Evolutionary conservation across 2,329 filamentous ascomycete species (phyloP).

Genomic region (Trichoderma citrinoviride): DNA sequence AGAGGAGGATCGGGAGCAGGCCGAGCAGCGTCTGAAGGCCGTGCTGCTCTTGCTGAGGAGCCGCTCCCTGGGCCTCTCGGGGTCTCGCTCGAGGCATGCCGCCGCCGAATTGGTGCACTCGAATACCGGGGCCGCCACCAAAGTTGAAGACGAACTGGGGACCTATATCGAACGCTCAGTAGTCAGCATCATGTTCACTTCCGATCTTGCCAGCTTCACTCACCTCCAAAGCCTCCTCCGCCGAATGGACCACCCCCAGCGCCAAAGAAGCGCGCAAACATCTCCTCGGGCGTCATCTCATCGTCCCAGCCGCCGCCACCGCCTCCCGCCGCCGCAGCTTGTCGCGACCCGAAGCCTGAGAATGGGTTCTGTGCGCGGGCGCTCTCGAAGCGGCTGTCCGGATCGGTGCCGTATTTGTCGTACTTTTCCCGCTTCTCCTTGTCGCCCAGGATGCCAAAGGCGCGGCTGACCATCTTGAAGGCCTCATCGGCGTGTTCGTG

Average conservation of each 20-base stretch:
- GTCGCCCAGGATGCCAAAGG: conserved; percentile 90
- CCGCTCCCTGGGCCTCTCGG: conserved; percentile 54
- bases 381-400: conserved; percentile 78
- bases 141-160: conserved; percentile 95
- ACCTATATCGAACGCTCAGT: conserved; percentile 65
- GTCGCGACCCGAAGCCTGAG: conserved; percentile 54
- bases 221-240: conserved; percentile 45
- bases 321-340: conserved; percentile 43
- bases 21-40: conserved; percentile 64
- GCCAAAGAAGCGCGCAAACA: conserved; percentile 96
- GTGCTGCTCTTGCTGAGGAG: conserved; percentile 49
- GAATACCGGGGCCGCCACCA: conserved; percentile 83
- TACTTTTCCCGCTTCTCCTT: conserved; percentile 82
- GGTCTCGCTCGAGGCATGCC: conserved; percentile 72
- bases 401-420: conserved; percentile 87
- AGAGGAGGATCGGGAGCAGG: conserved; percentile 80
- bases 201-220: conserved; percentile 22
- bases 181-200: conserved; percentile 25
- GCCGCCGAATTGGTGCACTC: conserved; percentile 94
- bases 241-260: conserved; percentile 69
- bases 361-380: conserved; percentile 62
- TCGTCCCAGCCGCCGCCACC: conserved; percentile 69
- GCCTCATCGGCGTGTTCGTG: conserved; percentile 94
- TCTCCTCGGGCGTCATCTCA: conserved; percentile 92
- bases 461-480: conserved; percentile 95